Base-by-base conservation (phyloP, 2,329 filamentous ascomycete species). In the Ramichloridium luteum region DNA sequence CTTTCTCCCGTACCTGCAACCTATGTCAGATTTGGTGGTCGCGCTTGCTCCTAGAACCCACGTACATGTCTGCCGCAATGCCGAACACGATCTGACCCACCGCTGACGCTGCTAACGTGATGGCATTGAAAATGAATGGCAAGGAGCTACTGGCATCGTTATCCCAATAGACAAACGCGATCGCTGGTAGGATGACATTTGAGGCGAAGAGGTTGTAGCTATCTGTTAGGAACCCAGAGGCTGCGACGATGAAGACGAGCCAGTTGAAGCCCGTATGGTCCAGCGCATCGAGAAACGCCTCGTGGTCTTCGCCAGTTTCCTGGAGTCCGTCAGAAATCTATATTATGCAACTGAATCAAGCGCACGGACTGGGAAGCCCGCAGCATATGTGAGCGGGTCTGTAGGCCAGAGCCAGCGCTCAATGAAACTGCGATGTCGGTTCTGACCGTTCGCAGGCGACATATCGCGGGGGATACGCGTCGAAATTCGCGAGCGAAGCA, bases 201-300 rank as follows among this genome's bases (percentile, higher is more conserved):
- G 57, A 44, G 5, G 55, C 49, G 33, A 60, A 59, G 1, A 60
- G 42, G 17, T 53, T 57, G 39, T 59, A 59, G 0, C 54, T 45
- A 31, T 60, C 57, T 2, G 58, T 59, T 20, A 60, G 40, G 38
- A 59, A 60, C 5, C 57, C 57, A 13, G 56, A 51, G 10, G 54
- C 55, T 13, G 57, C 56, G n/a, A 60, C 56, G 6, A 55, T 34
- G 23, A 56, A 55, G 9, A 58, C 54, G 9, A 30, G 36, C 39
- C 37, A 39, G 22, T 46, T 40, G 35, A 45, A 41, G 20, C 39
- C 43, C 27, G 37, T 37, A 18, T 32, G 28, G 23, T 44, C 41
- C 13, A 44, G 17, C 3, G 14, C 26, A 15, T 33, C 22, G 28
- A 40, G n/a, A 25, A 40, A 37, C 10, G 31, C 27, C 14, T 16